These are phyloP conservation scores for Luzula sylvatica DNA, from an alignment of 176 grass and related monocot genomes.

Conservation along the genomic window DNA sequence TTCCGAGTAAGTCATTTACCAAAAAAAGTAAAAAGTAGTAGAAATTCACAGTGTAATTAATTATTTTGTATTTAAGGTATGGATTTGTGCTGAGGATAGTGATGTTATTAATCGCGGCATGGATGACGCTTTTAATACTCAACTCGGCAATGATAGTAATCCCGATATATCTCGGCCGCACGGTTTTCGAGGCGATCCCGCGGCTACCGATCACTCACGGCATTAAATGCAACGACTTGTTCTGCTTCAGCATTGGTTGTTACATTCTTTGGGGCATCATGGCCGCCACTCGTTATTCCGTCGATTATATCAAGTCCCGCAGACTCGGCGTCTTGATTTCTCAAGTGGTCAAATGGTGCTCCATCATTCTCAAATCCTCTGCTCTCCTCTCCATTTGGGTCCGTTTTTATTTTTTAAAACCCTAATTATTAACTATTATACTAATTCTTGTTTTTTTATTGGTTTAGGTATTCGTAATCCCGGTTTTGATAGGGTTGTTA, in stretches of 20 bases:
- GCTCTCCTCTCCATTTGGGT: constrained; percentile 94
- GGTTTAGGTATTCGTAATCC: constrained; percentile 18
- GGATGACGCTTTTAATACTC: constrained; percentile 89
- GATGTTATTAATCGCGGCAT: constrained; percentile 72
- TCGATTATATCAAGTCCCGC: constrained; percentile 74
- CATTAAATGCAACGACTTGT: constrained; percentile 95
- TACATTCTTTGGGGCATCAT: constrained; percentile 75
- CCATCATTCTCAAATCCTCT: constrained; percentile 76
- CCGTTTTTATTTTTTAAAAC: not conserved
- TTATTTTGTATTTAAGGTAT: constrained; percentile 44
- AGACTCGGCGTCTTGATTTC: constrained; percentile 51
- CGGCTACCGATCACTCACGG: constrained; percentile 87
- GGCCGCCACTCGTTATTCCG: constrained; percentile 63
- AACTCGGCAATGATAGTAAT: constrained; percentile 91
- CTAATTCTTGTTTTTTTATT: too few species aligned
- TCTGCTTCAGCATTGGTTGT: constrained; percentile 94
- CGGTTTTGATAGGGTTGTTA: constrained; percentile 86
- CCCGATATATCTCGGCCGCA: constrained; percentile 82
- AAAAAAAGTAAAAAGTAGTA: not conserved
- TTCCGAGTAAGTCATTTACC: constrained; percentile 60
- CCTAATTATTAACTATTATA: not conserved
- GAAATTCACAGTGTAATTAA: not conserved
- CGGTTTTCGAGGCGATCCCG: constrained; percentile 77
- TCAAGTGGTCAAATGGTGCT: constrained; percentile 82
- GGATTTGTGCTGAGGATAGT: constrained; percentile 90